Percentiles rank a stretch among this genome's conserved stretches.
These are phyloP conservation scores for Apiospora marii DNA, from an alignment of 2,329 filamentous ascomycete genomes.

Conservation along the genomic window DNA sequence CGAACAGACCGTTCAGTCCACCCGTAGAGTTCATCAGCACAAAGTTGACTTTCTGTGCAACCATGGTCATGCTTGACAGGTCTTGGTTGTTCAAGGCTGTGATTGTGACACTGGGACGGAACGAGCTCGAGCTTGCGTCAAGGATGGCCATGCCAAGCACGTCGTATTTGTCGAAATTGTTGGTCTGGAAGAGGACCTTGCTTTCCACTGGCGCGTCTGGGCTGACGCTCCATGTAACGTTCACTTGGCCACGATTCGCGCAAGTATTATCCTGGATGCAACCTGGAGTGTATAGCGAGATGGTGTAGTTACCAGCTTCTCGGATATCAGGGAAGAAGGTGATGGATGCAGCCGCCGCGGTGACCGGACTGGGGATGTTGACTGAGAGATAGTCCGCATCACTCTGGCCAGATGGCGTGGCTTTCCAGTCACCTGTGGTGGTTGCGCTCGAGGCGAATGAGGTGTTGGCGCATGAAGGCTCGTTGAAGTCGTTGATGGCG, in stretches of 20 bases:
- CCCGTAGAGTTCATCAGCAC: conserved; percentile 75
- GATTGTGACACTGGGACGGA: conserved; percentile 83
- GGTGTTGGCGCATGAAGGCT: conserved; percentile 77
- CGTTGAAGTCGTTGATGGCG: conserved; percentile 87
- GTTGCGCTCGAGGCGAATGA: conserved; percentile 72
- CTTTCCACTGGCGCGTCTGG: conserved; percentile 52
- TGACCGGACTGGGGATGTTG: conserved; percentile 63
- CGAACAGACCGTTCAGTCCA: conserved; percentile 88
- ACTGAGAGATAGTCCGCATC: conserved; percentile 80
- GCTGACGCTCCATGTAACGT: conserved; percentile 78
- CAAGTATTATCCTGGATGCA: conserved; percentile 85
- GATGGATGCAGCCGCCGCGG: conserved; percentile 69
- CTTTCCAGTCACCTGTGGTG: conserved; percentile 76
- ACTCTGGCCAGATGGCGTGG: conserved; percentile 72
- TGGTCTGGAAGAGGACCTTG: conserved; percentile 82
- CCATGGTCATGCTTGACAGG: conserved; percentile 72
- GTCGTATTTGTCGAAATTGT: conserved; percentile 97
- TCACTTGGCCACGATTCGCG: conserved; percentile 77
- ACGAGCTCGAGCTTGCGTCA: conserved; percentile 75
- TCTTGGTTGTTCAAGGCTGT: conserved; percentile 71
- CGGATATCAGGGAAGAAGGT: conserved; percentile 85
- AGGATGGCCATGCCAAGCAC: conserved; percentile 87
- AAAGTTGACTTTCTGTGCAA: conserved; percentile 90
- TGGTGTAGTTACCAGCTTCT: conserved; percentile 89
- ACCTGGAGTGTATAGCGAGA: conserved; percentile 92